Percentiles rank a stretch among this genome's conserved stretches.
Conservation (phyloP, 495 filamentous ascomycete species). For the Massariosphaeria phaeospora region DNA sequence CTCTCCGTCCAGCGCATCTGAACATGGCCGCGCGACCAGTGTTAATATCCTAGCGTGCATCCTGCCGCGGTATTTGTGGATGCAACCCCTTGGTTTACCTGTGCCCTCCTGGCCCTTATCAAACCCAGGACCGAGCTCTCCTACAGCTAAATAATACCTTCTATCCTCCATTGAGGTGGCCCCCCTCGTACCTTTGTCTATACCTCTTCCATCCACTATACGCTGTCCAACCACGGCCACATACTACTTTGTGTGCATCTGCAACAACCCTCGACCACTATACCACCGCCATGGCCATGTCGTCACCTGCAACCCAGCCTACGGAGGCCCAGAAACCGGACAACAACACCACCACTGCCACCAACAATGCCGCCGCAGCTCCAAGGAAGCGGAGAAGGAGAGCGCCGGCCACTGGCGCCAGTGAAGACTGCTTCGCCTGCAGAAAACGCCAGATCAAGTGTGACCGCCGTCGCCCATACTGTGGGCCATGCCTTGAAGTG, state of each 20-base stretch:
- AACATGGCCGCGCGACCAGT: conserved; percentile 16
- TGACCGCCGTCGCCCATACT: conserved; percentile 90
- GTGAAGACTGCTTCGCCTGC: conserved; percentile 95
- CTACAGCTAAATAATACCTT: conserved; percentile 30
- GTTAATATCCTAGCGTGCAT: conserved; percentile 28
- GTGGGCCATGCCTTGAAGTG: conserved; percentile 85
- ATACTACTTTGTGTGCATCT: conserved; percentile 19
- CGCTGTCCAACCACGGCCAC: conserved; percentile 21
- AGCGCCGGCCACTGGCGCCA: conserved; percentile 81
- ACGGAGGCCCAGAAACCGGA: conserved; percentile 26
- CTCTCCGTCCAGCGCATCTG: conserved; percentile 11
- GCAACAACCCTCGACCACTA: conserved; percentile 10
- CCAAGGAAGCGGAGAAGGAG: conserved; percentile 79
- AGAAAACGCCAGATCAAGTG: conserved; percentile 75
- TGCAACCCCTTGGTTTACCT: conserved; percentile 27
- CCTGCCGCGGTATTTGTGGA: conserved; percentile 24
- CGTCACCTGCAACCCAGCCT: conserved; percentile 27
- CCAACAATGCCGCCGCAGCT: conserved; percentile 23
- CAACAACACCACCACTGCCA: conserved; percentile 5
- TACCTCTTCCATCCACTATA: conserved; percentile 26
- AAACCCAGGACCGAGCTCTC: conserved; percentile 18
- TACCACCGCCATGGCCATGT: conserved; percentile 20
- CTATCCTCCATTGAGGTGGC: conserved; percentile 26
- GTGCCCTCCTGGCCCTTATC: conserved; percentile 26
- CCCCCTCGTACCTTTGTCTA: conserved; percentile 23